Evolutionary conservation across 1,284 basidiomycete genomes (phyloP), one percentile per base, ranked within the genome.

Genomic region (Veloboletus limbatus): DNA sequence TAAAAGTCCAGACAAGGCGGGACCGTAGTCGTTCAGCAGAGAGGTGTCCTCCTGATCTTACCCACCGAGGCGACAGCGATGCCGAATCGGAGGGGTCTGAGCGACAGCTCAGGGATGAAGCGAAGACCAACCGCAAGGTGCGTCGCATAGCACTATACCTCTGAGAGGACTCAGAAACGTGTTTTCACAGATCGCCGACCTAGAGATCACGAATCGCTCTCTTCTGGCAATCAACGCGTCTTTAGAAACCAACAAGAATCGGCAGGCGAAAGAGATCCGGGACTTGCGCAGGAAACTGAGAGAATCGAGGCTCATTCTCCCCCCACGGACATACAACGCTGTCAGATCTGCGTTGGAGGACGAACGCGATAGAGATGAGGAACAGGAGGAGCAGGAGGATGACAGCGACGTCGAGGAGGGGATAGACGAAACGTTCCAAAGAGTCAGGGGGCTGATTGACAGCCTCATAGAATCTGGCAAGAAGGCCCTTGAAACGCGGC

Each of bases 121-220:
- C 87, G 16, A 89, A 88, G 69, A 85, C 85, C 16, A 82, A 84
- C 65, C 78, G 86, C 49, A 89, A 89, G 81, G 86, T 88, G 62
- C 56, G 46, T 39, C 25, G n/a, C 34, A 43, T 47, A 20, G 17
- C 13, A 7, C 42, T 25, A 4, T 24, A 16, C 40, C 33, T 47
- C 37, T 2, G 26, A 47, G 14, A 44, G 17, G 24, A 37, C 26
- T 47, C 30, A 52, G 26, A 28, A 27, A 47, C 42, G 7, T 13
- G 1, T 49, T 32, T 39, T 10, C 27, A 17, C 54, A 91, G 88
- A 91, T 91, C 50, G 87, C 82, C 13, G 88, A 91, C 67, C 70
- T 91, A 16, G 86, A 91, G 66, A 91, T 91, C 55, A 85, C 86
- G 9, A 91, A 88, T 62, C 76, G 78, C 31, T 91, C 88, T 6